Evolutionary conservation across 1,284 basidiomycete genomes (phyloP), one percentile per base, ranked within the genome.

Genomic region (Tetrapyrgos nigripes): DNA sequence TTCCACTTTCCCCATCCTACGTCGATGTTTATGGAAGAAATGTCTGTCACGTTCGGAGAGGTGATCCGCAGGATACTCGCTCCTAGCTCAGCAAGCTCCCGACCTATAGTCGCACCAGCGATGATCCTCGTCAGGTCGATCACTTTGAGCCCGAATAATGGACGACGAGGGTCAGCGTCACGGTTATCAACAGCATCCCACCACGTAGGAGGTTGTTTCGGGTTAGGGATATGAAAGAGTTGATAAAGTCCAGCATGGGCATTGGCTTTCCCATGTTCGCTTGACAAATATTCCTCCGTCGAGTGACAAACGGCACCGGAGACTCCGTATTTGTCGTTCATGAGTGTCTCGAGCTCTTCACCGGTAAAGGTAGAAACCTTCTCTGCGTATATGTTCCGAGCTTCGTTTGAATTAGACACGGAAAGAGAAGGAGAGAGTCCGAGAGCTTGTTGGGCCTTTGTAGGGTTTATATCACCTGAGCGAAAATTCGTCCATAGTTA

Each of bases 71-170:
- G 23, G 35, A 73, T 64, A 29, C 64, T 65, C 9, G 71, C 71
- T 1, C 71, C 70, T 23, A 69, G 60, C 50, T 71, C 68, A 10
- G 70, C 70, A 4, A 71, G 65, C 10, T 68, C 67, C 11, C 68
- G 56, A 10, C 58, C 63, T 2, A 71, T 58, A 10, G 65, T 61
- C 2, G 70, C 69, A 5, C 62, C 64, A 8, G 71, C 69, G 21
- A 72, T 67, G 27, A 71, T 62, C 19, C 71, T 66, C 4, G 69
- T 70, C n/a, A 72, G 48, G 47, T 72, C 70, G 17, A 72, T 53
- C 10, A 71, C 58, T 48, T 71, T 69, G 33, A 71, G 50, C 4
- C 68, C 68, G 28, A 64, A 68, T 2, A 70, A 58, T 3, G 69
- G 66, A 19, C 66, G 57, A 2, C 54, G 17, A 9, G 55, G 51